A percentile compares a stretch with the other conserved stretches of the same genome.
phyloP scores from a whole-genome alignment of 345 rosid genomes.

The Eucalyptus pauciflora region DNA sequence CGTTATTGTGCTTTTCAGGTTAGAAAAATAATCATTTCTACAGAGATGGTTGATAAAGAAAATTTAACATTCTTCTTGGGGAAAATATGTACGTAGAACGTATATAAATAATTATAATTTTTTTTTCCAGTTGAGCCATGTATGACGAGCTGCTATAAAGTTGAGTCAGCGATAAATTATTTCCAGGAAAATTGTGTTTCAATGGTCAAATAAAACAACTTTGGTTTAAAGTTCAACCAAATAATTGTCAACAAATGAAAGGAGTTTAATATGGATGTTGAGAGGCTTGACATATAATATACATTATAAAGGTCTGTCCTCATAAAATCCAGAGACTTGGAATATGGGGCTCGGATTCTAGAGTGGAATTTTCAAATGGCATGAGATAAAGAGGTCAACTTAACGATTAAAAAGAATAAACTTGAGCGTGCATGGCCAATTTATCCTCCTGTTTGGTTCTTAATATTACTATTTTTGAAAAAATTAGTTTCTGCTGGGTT shows the following conservation, averaged over 20 bases:
- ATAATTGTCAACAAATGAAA: too few relatives aligned
- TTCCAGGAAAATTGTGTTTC: not conserved
- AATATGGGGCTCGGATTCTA: too few relatives aligned
- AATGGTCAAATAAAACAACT: not conserved
- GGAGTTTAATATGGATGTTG: too few relatives aligned
- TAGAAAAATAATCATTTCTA: not conserved
- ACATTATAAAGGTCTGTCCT: too few relatives aligned
- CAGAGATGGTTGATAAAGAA: not conserved
- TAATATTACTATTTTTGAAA: not conserved
- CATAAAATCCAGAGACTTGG: too few relatives aligned
- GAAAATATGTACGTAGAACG: not conserved
- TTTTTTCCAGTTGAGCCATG: not conserved
- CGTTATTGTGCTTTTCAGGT: not conserved
- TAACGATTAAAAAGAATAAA: too few relatives aligned
- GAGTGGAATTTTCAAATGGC: too few relatives aligned
- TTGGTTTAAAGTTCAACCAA: not conserved
- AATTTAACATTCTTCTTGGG: not conserved
- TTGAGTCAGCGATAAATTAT: not conserved
- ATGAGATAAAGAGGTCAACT: too few relatives aligned
- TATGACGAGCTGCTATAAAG: not conserved
- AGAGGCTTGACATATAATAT: too few relatives aligned
- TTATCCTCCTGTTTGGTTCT: not conserved
- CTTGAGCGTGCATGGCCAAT: not conserved
- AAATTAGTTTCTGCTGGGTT: not conserved
- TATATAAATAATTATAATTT: too few relatives aligned